A percentile compares a stretch with the other conserved stretches of the same genome.
Evolutionary conservation across 192 early-diverging fungal genomes (phyloP).

Genomic region (Rhizophagus sp.): DNA sequence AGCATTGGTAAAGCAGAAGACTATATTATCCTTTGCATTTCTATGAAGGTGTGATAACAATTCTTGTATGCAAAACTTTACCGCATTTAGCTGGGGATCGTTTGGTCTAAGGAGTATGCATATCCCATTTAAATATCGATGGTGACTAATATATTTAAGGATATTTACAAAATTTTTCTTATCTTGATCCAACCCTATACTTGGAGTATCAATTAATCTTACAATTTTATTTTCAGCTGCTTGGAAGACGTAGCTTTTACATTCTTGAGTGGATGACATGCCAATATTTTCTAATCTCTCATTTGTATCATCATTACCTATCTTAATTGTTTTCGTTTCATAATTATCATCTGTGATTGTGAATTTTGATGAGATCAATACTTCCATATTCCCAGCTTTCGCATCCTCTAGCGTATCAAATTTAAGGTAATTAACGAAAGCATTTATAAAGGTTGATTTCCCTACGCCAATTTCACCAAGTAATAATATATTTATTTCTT

Average conservation of each 20-base stretch:
- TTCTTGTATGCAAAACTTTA: constrained; percentile 34
- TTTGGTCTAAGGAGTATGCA: constrained; percentile 33
- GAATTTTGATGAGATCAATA: constrained; percentile 32
- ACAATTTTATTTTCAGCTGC: constrained; percentile 17
- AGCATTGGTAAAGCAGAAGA: constrained; percentile 37
- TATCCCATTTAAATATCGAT: constrained; percentile 27
- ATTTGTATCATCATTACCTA: constrained; percentile 27
- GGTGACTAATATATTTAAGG: constrained; percentile 26
- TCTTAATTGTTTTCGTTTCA: constrained; percentile 23
- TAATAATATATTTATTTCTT: constrained; percentile 16
- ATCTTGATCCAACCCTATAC: constrained; percentile 32
- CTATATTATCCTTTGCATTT: constrained; percentile 34
- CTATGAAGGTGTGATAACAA: constrained; percentile 33
- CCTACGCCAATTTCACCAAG: constrained; percentile 29
- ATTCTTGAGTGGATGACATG: constrained; percentile 29
- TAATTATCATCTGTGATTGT: constrained; percentile 17
- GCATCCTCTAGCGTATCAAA: constrained; percentile 33
- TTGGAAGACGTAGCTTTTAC: constrained; percentile 30
- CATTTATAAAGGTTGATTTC: constrained; percentile 40
- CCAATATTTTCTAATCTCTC: constrained; percentile 11
- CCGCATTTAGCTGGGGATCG: constrained; percentile 9
- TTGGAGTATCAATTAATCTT: constrained; percentile 36
- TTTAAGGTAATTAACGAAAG: constrained; percentile 35
- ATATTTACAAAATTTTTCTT: constrained; percentile 35
- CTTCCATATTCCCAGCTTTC: constrained; percentile 17